Percentiles rank a stretch among this genome's conserved stretches.
Evolutionary conservation across 1,284 basidiomycete species (phyloP).

Genomic region (Ustilago shanxiensis): DNA sequence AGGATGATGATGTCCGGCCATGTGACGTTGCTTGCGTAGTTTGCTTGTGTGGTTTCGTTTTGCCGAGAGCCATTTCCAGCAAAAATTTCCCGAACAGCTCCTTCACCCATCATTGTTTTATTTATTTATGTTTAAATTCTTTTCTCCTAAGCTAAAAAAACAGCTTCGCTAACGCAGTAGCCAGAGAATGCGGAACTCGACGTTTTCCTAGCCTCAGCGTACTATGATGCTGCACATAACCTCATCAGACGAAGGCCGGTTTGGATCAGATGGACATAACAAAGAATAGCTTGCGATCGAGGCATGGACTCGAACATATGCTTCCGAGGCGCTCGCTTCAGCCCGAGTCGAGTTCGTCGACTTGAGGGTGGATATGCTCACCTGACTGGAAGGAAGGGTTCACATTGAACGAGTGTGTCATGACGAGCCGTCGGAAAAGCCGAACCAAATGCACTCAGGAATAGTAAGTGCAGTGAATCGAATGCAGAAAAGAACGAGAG

Average conservation of each 20-base stretch:
- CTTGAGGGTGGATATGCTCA: not conserved
- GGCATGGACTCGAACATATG: not conserved
- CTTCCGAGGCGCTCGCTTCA: not conserved
- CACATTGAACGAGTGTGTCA: not conserved
- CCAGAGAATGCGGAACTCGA: not conserved
- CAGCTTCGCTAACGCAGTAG: too few relatives aligned
- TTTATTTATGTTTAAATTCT: not conserved
- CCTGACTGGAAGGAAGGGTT: not conserved
- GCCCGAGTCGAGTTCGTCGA: not conserved
- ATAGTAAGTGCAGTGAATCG: too few relatives aligned
- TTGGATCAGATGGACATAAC: not conserved
- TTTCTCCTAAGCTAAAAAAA: not conserved
- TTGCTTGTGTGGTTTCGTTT: not conserved
- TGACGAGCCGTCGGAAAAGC: not conserved
- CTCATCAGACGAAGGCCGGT: not conserved
- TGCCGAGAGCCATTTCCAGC: not conserved
- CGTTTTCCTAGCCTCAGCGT: not conserved
- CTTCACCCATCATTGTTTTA: too few relatives aligned
- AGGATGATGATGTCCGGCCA: not conserved
- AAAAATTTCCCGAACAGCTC: constrained; percentile 11
- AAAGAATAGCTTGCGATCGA: not conserved
- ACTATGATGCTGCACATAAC: not conserved
- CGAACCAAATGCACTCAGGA: not conserved
- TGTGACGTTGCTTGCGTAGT: constrained; percentile 10
- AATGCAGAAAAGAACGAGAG: not conserved